Evolutionary conservation across 768 basidiomycete species (phyloP).

Genomic region (Pseudohyphozyma bogoriensis): DNA sequence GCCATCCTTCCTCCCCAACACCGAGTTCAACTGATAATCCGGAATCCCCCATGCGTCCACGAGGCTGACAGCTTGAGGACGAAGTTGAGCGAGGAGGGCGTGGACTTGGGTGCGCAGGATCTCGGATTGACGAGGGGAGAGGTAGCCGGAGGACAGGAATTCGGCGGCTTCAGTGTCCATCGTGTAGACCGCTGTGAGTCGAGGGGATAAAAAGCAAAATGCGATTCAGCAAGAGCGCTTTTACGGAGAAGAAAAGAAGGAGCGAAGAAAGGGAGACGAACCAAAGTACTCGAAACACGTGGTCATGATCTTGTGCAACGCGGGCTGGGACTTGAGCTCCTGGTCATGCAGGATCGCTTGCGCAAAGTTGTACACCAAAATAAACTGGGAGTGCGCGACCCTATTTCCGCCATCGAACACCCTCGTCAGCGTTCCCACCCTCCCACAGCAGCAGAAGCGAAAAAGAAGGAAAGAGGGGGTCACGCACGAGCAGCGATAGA

Average conservation of each 20-base stretch:
- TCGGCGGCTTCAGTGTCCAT: slow-evolving; percentile 27
- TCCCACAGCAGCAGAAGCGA: too few species aligned
- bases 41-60: slow-evolving; percentile 29
- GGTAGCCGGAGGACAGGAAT: slow-evolving; percentile 27
- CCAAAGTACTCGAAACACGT: slow-evolving; percentile 29
- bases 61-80: slow-evolving; percentile 32
- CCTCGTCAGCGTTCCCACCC: neutral
- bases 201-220: neutral
- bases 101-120: slow-evolving; percentile 13
- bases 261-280: neutral
- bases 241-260: neutral
- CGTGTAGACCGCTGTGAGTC: slow-evolving; percentile 13
- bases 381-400: slow-evolving; percentile 33
- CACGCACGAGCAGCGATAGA: slow-evolving; percentile 29
- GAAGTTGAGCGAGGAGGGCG: slow-evolving; percentile 25
- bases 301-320: slow-evolving; percentile 26
- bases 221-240: neutral
- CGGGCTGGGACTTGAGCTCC: slow-evolving; percentile 24
- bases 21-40: slow-evolving; percentile 29
- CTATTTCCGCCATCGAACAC: neutral
- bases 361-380: slow-evolving; percentile 34
- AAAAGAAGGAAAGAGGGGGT: slow-evolving; percentile 1
- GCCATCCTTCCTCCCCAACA: slow-evolving; percentile 21
- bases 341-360: slow-evolving; percentile 30
- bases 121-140: slow-evolving; percentile 19